Base-by-base conservation (phyloP, 768 basidiomycete species). In the Termitomyces sp. region DNA sequence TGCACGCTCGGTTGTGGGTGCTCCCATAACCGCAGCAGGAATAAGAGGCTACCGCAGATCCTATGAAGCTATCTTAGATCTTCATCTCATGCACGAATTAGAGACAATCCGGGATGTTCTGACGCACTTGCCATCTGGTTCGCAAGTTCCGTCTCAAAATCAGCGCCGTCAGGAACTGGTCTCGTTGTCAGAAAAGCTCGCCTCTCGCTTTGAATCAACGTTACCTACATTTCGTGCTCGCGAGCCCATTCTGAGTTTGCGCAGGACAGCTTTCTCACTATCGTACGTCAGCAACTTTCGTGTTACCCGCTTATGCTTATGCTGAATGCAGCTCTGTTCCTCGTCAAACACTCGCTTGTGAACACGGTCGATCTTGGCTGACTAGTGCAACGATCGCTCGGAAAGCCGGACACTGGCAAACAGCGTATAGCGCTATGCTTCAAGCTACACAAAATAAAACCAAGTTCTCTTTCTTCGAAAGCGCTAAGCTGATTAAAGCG, bases 361-460 rank as follows among this genome's bases (percentile, higher is more conserved):
- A 89, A 64, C 86, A 95, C 40, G 89, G 93, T 3, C 81, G 82
- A 50, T 87, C 93, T 1, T 99, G 97, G 97, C 80, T 98, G 13
- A 79, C 84, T 30, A 98, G 89, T 60, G 89, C 95, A n/a, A 98
- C 95, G 70, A 94, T 95, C 57, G 97, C 97, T 36, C 79, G 97
- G 36, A 99, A 98, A 69, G 91, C 95, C 3, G 90, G 93, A 0
- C 95, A 98, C 69, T 88, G 85, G 79, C 96, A 98, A 74, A 98
- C 96, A 0, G 94, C 97, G 2, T 99, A 98, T 70, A 97, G 92
- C 67, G 95, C 97, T 6, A 85, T 91, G 63, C 80, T 99, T 0
- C 97, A 99, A 72, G 93, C 95, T 0, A 83, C 87, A 57, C 87
- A 92, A 66, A 79, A 77, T 62, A 79, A 84, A 23, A 82, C 86